Evolutionary conservation across 2,329 filamentous ascomycete species (phyloP), one percentile per base, ranked within the genome.

Genomic region (Aspergillus texensis): DNA sequence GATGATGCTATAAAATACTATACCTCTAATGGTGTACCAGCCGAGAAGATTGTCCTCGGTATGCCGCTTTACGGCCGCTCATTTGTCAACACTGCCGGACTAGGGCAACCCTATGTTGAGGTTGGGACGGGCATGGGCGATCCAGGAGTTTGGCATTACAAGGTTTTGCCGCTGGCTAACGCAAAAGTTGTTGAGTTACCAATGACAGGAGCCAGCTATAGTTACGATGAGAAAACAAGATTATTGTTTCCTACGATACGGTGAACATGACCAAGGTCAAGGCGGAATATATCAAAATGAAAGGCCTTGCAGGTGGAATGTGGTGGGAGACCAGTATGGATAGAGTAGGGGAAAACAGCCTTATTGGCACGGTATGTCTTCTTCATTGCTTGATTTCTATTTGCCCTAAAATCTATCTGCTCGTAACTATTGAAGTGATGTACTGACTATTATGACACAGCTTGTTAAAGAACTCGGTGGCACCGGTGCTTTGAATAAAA

Each of bases 241-340:
- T 85, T 83, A 97, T 79, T 79, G 85, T 97, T 48, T 90, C 85
- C 62, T 97, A 95, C 68, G 91, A 93, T 74, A 94, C 87, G 1
- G 84, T 88, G 1, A 79, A 82, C 6, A 87, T 93, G 76, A 90
- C 88, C 5, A 81, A 82, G 66, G 76, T 80, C 68, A 98, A 97
- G 82, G 88, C 88, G 2, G 80, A 86, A 14, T 96, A 88, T 75
- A 86, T 97, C 73, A 85, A 83, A 72, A 76, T 85, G 24, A 81
- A 85, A 45, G 82, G 86, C 0, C 84, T 97, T 0, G 94, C 93
- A 3, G 94, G 94, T 19, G 92, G 86, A n/a, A 97, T 97, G 93
- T 97, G 93, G 93, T 96, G 92, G 92, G 94, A 97, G 81, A 91
- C 88, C 71, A 94, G 90, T 72, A 89, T 86, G 0, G 94, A 97